Evolutionary conservation across 1,139 yeast genomes (phyloP), one percentile per base, ranked within the genome.

Genomic region (Debaryomyces udenii): DNA sequence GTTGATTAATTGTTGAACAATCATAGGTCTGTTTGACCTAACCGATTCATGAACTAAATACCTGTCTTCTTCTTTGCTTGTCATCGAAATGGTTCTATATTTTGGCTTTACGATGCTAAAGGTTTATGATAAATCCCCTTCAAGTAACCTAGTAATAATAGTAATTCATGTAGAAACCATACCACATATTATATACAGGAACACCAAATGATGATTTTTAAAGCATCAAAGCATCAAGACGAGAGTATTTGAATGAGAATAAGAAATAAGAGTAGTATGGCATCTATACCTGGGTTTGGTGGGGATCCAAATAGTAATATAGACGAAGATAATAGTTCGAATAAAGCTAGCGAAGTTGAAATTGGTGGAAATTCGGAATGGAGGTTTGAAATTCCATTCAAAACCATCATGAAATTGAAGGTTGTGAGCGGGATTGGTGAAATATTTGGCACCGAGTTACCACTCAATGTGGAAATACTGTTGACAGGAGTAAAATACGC

Each of bases 371-470:
- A 70, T 15, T 66, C 78, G n/a, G 96, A 90, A 65, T 91, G 96
- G 96, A 71, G 96, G 45, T 76, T 89, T 44, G 96, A 89, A 56
- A 80, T 88, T 2, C 83, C 81, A 0, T 70, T 76, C 46, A 81
- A 76, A 38, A 68, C 81, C 6, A 70, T 71, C 27, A 56, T 90
- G 36, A 71, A 71, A n/a, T 56, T 89, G 27, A 81, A 74, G 49
- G 74, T 86, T 27, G 48, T 65, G 3, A 66, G 70, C 6, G 99
- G 99, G 2, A 74, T 83, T 2, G 96, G 88, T 2, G 99, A 93
- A 63, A 76, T 91, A 14, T 89, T 86, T 64, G 99, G 99, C 17
- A 89, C 97, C 2, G 99, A 93, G 58, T 74, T 93, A 26, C 88
- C 97, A 2, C 68, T 74, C 27, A 89, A 86, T 45, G 74, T 78